Conservation (phyloP, 2,329 filamentous ascomycete species). For the Blastomyces parvus region DNA sequence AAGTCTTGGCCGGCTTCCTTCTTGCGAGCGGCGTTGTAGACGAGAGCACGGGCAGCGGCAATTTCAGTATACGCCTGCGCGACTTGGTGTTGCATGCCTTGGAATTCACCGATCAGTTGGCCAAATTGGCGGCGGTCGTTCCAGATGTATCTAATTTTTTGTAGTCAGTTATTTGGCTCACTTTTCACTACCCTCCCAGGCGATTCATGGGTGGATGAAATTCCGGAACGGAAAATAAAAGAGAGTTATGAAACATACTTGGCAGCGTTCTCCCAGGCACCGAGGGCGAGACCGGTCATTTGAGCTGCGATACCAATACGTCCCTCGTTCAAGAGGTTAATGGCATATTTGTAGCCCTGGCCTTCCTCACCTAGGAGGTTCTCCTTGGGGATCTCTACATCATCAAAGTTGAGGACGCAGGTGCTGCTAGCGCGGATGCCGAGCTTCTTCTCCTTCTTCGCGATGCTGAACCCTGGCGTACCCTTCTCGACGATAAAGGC, state of each 20-base stretch:
- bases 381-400: slow-evolving; percentile 78
- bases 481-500: slow-evolving; percentile 92
- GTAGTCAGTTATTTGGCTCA: background rate
- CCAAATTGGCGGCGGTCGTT: slow-evolving; percentile 98
- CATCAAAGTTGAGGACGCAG: slow-evolving; percentile 95
- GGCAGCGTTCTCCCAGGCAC: slow-evolving; percentile 90
- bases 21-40: slow-evolving; percentile 93
- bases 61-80: slow-evolving; percentile 95
- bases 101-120: slow-evolving; percentile 86
- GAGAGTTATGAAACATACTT: slow-evolving; percentile 40
- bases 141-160: slow-evolving; percentile 67
- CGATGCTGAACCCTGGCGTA: slow-evolving; percentile 80
- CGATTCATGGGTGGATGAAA: background rate
- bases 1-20: slow-evolving; percentile 97
- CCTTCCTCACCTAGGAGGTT: slow-evolving; percentile 83
- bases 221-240: background rate
- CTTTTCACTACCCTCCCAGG: background rate
- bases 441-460: slow-evolving; percentile 99
- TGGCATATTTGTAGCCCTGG: slow-evolving; percentile 96
- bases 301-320: slow-evolving; percentile 96
- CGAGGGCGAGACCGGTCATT: slow-evolving; percentile 93
- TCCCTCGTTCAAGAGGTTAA: slow-evolving; percentile 86
- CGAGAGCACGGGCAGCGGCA: slow-evolving; percentile 75
- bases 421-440: slow-evolving; percentile 94
- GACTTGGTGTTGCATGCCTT: slow-evolving; percentile 98